Conservation (phyloP, 176 grass and related monocot species). For the Ananas comosus region DNA sequence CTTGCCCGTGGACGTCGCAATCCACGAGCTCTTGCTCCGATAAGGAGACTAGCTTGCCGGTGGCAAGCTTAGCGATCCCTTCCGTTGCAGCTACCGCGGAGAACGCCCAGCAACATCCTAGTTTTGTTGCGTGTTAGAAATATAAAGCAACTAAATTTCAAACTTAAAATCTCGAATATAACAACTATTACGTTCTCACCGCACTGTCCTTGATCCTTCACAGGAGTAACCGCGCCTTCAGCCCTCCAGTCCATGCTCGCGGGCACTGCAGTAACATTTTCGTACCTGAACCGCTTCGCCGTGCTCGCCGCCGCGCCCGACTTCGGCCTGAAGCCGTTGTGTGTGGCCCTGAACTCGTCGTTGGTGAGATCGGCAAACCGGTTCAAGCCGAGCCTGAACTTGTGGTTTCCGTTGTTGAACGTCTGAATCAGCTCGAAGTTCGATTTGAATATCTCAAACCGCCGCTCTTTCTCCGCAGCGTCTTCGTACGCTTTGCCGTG, state of each 20-base stretch:
- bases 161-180: background rate
- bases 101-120: conserved; percentile 68
- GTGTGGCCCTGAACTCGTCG: conserved; percentile 43
- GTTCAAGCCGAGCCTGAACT: conserved; percentile 39
- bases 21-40: conserved; percentile 66
- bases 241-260: conserved; percentile 42
- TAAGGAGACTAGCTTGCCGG: conserved; percentile 38
- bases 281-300: conserved; percentile 31
- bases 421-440: conserved; percentile 35
- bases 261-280: conserved; percentile 31
- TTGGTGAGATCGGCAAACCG: conserved; percentile 54
- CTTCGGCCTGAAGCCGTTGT: conserved; percentile 22
- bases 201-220: conserved; percentile 56
- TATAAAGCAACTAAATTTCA: too few relatives aligned
- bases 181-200: conserved; percentile 14
- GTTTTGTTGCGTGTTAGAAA: background rate
- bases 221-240: conserved; percentile 49
- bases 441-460: conserved; percentile 29
- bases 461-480: conserved; percentile 23
- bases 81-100: conserved; percentile 51
- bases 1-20: conserved; percentile 39
- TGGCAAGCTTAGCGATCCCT: conserved; percentile 33
- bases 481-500: conserved; percentile 28
- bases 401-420: conserved; percentile 28
- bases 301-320: background rate